These are phyloP conservation scores for Phytophthora fragariae DNA, from an alignment of 352 stramenopile genomes.

Conservation along the genomic window DNA sequence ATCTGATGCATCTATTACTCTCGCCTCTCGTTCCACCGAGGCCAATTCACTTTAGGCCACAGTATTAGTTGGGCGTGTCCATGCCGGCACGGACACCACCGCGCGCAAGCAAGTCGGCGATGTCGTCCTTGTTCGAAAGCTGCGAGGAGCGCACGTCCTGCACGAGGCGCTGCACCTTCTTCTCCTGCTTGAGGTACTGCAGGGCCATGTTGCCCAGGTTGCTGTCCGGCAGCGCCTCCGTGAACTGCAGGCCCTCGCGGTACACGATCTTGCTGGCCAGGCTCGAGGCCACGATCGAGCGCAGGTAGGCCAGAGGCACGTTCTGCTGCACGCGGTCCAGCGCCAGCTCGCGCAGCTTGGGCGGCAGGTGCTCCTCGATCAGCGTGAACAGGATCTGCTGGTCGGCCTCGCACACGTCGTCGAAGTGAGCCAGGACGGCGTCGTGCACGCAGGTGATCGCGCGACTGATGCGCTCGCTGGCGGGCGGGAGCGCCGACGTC, in stretches of 20 bases:
- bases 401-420: conserved; percentile 90
- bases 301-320: conserved; percentile 96
- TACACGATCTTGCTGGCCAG: conserved; percentile 99
- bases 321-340: conserved; percentile 94
- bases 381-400: conserved; percentile 83
- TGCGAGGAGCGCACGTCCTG: conserved; percentile 66
- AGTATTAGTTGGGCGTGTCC: conserved; percentile 48
- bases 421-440: conserved; percentile 92
- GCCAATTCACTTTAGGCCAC: background rate
- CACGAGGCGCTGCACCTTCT: conserved; percentile 91
- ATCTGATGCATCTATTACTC: conserved; percentile 5
- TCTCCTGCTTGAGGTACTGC: conserved; percentile 95
- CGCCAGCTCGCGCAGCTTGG: conserved; percentile 93
- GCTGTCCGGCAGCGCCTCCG: conserved; percentile 91
- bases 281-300: conserved; percentile 96
- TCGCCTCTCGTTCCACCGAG: background rate
- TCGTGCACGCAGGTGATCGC: conserved; percentile 97
- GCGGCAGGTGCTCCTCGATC: conserved; percentile 93
- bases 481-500: conserved; percentile 85
- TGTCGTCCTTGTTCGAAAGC: conserved; percentile 67
- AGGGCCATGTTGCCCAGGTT: conserved; percentile 94
- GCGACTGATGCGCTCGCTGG: conserved; percentile 95
- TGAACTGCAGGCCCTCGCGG: conserved; percentile 97
- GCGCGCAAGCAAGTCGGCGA: conserved; percentile 75
- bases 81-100: conserved; percentile 81